phyloP scores from a whole-genome alignment of 129 eudicot species.

The Saposhnikovia divaricata region DNA sequence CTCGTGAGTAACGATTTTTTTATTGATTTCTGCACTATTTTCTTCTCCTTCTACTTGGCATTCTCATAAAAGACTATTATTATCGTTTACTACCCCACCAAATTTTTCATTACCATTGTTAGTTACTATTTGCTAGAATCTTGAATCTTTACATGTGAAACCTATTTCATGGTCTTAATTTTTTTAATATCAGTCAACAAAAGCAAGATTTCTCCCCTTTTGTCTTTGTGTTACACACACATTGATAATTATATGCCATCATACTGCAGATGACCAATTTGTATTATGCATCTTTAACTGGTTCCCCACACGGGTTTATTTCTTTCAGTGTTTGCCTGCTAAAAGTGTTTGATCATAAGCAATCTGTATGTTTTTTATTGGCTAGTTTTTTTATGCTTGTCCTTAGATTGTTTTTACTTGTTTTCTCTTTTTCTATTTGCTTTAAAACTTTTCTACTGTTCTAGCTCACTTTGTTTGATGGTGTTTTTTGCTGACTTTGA shows the following conservation, averaged over 20 bases:
- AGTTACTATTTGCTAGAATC: not conserved
- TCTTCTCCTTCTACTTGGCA: not conserved
- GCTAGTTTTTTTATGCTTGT: not conserved
- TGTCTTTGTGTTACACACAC: not conserved
- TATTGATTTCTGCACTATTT: not conserved
- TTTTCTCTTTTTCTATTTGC: not conserved
- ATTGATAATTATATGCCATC: not conserved
- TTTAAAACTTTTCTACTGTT: not conserved
- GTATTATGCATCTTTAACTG: not conserved
- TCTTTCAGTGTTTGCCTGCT: not conserved
- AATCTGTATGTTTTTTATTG: not conserved
- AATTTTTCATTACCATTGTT: not conserved
- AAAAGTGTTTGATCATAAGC: not conserved
- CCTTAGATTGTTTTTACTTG: not conserved
- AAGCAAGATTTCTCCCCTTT: not conserved
- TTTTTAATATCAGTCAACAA: not conserved
- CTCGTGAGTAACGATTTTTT: not conserved
- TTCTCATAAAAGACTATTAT: not conserved
- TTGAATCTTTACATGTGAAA: constrained; percentile 6
- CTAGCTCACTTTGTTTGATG: not conserved
- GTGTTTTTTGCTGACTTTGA: constrained; percentile 9
- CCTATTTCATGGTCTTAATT: not conserved
- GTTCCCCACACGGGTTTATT: not conserved
- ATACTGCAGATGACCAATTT: not conserved
- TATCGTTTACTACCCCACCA: not conserved